Evolutionary conservation across 176 grass and related monocot genomes (phyloP).

Genomic region (Thalia dealbata): DNA sequence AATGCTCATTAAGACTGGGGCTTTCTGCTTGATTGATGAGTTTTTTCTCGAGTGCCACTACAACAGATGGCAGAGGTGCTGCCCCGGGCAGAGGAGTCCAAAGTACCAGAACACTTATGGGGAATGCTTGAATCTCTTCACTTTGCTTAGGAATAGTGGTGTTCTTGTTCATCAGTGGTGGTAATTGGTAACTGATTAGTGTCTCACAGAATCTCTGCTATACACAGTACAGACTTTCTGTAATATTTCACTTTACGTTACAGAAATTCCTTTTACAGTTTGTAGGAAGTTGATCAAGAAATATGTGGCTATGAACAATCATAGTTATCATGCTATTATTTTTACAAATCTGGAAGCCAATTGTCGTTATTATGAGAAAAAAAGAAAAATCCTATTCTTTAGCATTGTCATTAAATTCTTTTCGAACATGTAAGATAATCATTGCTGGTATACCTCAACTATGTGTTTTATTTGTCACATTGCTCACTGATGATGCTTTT

Average conservation of each 20-base stretch:
- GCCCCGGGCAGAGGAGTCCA: constrained; percentile 52
- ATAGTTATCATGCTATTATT: not conserved
- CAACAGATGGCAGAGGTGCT: constrained; percentile 74
- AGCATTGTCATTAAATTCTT: not conserved
- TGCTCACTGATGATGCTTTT: not conserved
- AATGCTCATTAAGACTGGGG: constrained; percentile 38
- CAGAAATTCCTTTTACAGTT: not conserved
- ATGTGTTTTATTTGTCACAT: not conserved
- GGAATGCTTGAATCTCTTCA: constrained; percentile 53
- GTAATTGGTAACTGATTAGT: constrained; percentile 23
- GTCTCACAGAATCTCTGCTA: not conserved
- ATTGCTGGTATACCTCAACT: not conserved
- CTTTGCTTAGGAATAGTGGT: constrained; percentile 36
- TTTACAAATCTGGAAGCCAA: not conserved
- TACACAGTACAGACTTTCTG: constrained; percentile 1
- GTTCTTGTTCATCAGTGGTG: constrained; percentile 88
- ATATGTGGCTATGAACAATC: not conserved
- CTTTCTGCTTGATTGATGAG: constrained; percentile 56
- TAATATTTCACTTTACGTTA: constrained; percentile 2
- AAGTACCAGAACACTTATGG: constrained; percentile 57
- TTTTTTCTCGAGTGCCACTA: constrained; percentile 85
- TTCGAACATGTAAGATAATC: not conserved
- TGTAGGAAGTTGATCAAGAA: not conserved
- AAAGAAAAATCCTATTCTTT: not conserved
- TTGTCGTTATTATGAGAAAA: no score